Percentiles rank a stretch among this genome's conserved stretches.
Evolutionary conservation across 306 rosid species (phyloP).

Genomic region (Fagus crenata): DNA sequence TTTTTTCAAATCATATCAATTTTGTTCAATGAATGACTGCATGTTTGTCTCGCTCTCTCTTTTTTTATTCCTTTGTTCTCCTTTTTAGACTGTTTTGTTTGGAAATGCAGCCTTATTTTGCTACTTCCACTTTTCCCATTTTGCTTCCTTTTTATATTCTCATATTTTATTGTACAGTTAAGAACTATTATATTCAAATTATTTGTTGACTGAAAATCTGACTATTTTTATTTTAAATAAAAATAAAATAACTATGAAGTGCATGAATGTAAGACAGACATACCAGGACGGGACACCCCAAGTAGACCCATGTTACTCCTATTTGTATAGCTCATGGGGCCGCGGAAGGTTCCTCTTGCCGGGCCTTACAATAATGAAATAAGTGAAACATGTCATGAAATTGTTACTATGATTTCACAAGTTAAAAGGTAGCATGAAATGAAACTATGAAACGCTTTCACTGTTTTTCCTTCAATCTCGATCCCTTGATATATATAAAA

Average conservation of each 20-base stretch:
- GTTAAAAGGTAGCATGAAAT: no score
- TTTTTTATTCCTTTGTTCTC: constrained; percentile 2
- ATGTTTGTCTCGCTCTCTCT: background rate
- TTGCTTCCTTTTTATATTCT: background rate
- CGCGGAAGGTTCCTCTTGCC: constrained; percentile 32
- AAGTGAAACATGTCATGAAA: no score
- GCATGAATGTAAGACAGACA: no score
- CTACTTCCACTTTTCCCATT: constrained; percentile 5
- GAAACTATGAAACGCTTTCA: no score
- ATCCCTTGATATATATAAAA: no score
- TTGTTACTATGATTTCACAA: no score
- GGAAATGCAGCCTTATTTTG: background rate
- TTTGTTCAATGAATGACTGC: background rate
- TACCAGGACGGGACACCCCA: no score
- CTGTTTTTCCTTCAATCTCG: no score
- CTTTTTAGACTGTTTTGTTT: constrained; percentile 22
- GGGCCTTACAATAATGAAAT: constrained; percentile 6
- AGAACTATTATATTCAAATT: no score
- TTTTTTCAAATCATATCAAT: background rate
- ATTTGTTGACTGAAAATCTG: no score
- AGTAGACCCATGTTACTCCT: background rate
- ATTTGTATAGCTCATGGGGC: constrained; percentile 8
- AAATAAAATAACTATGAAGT: no score
- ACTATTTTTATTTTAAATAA: no score
- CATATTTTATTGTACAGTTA: background rate